Percentiles rank a stretch among this genome's conserved stretches.
phyloP scores from a whole-genome alignment of 179 eudicot species.

The Patellifolia procumbens region DNA sequence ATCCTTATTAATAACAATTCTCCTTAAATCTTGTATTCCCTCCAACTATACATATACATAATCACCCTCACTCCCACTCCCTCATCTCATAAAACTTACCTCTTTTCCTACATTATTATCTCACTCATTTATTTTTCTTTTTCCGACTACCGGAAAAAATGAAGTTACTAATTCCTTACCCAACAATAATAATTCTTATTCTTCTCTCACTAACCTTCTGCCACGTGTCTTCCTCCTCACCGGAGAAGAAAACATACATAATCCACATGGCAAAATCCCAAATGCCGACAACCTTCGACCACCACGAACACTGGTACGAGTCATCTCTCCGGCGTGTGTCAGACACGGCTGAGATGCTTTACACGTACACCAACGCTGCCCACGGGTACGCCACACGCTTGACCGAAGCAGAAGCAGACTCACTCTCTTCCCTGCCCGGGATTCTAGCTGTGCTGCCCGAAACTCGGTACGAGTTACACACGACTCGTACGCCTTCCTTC shows the following conservation, averaged over 20 bases:
- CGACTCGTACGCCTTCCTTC: slow-evolving; percentile 74
- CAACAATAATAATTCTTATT: neutral
- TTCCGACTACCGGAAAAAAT: neutral
- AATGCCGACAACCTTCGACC: slow-evolving; percentile 36
- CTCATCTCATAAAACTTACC: neutral
- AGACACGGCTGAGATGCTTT: slow-evolving; percentile 54
- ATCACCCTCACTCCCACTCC: neutral
- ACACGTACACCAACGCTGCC: slow-evolving; percentile 58
- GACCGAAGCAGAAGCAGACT: slow-evolving; percentile 43
- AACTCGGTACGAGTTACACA: slow-evolving; percentile 59
- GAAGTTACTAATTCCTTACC: neutral
- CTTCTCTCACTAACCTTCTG: slow-evolving; percentile 20
- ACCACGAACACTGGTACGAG: slow-evolving; percentile 57
- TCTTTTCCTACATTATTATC: no score
- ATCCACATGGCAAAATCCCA: slow-evolving; percentile 49
- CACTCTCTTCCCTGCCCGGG: slow-evolving; percentile 51
- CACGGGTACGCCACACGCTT: slow-evolving; percentile 76
- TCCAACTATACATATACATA: slow-evolving; percentile 4
- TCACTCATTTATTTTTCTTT: no score
- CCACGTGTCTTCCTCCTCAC: slow-evolving; percentile 24
- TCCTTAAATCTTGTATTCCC: neutral
- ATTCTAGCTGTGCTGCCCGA: slow-evolving; percentile 60
- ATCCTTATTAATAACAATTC: no score
- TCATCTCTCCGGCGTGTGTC: slow-evolving; percentile 68
- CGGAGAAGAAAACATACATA: slow-evolving; percentile 37